Conservation (phyloP, 2,329 filamentous ascomycete genomes). For the Coniochaeta sp. region DNA sequence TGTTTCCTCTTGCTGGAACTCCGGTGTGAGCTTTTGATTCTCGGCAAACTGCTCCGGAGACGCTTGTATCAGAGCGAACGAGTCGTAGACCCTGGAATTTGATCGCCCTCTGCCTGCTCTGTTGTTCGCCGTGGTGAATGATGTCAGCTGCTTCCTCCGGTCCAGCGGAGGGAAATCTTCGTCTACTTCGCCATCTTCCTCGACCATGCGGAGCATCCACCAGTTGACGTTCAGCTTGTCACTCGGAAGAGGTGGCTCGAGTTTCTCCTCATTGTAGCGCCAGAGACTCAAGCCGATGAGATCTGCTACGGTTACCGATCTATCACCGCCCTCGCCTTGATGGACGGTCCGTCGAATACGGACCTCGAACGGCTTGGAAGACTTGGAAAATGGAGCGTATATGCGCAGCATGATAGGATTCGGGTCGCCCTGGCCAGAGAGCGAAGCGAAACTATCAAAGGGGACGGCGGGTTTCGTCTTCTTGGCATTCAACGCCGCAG, state of each 20-base stretch:
- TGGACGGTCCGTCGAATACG: constrained; percentile 63
- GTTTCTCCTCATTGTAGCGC: constrained; percentile 69
- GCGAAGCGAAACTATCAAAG: constrained; percentile 67
- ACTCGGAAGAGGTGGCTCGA: constrained; percentile 55
- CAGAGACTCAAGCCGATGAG: constrained; percentile 75
- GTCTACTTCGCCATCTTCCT: constrained; percentile 77
- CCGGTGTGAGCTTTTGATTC: constrained; percentile 61
- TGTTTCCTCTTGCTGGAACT: constrained; percentile 49
- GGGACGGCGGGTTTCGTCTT: constrained; percentile 62
- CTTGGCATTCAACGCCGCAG: constrained; percentile 65
- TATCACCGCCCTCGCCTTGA: constrained; percentile 53
- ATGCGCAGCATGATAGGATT: constrained; percentile 71
- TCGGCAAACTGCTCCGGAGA: constrained; percentile 59
- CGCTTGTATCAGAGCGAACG: constrained; percentile 73
- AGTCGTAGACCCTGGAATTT: constrained; percentile 71
- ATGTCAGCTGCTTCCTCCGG: constrained; percentile 63
- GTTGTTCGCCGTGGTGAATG: constrained; percentile 78
- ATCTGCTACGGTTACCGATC: constrained; percentile 65
- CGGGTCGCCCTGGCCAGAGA: constrained; percentile 71
- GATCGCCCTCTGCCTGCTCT: constrained; percentile 53
- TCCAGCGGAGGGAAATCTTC: constrained; percentile 77
- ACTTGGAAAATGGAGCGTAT: constrained; percentile 64
- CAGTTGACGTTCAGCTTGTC: constrained; percentile 71
- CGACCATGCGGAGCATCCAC: constrained; percentile 77
- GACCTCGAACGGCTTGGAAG: constrained; percentile 61